Base-by-base conservation (phyloP, 73 alveolate species). In the Paraurostyla sp. region DNA sequence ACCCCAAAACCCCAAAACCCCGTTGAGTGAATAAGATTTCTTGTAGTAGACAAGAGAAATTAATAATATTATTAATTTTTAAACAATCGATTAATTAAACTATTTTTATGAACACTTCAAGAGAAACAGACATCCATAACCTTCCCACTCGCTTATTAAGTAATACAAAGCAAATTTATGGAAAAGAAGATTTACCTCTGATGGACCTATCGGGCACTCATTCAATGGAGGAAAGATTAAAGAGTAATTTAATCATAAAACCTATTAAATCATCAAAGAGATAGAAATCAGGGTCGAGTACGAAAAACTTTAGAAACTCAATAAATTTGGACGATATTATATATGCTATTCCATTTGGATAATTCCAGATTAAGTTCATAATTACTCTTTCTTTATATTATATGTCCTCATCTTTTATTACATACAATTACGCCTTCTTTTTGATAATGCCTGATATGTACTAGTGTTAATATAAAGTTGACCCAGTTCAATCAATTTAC, bases 391-490 rank as follows among this genome's bases (percentile, higher is more conserved):
- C 32, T 50, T 9, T 60, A 2, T 33, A 60, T 50, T 60, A 33
- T 50, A 60, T 27, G 23, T 60, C 78, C 15, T 60, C 78, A 9
- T 60, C 78, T 13, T 60, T 60, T 50, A n/a, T 60, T 3, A 60
- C 78, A 18, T 60, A 60, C 25, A 60, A 60, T 32, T 6, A 29
- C 51, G 78, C 52, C 9, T 60, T 60, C 32, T 60, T 60, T 29
- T 25, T 60, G 45, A 30, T 60, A 6, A 29, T 29, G 25, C 78
- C 78, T 29, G 45, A 30, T 11, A 9, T 60, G 35, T 60, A 60
- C 32, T 25, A 60, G 50, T 60, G 78, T 23, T 4, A 3, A 30
- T 60, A 16, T 32, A 60, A 11, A 9, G 78, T 60, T 9, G 78
- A 60, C 23, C 52, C 50, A 9, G 9, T 6, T 30, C 22, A 60